Percentiles rank a stretch among this genome's conserved stretches.
phyloP scores from a whole-genome alignment of 192 early-diverging fungal species.

The Phycomyces nitens region DNA sequence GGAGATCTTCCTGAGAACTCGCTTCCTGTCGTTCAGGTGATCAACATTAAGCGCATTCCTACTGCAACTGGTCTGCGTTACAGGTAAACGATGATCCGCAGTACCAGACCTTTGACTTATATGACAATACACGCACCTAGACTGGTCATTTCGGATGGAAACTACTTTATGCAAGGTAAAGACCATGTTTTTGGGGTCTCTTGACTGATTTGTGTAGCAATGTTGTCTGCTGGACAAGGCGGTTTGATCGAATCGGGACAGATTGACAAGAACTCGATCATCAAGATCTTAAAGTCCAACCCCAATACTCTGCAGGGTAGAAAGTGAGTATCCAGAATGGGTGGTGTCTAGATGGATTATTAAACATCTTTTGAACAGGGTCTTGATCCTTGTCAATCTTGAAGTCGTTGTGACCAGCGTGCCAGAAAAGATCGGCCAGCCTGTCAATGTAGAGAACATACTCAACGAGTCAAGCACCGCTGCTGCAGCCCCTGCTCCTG shows the following conservation, averaged over 20 bases:
- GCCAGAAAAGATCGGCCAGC: constrained; percentile 9
- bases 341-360: not conserved
- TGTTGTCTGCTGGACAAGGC: constrained; percentile 58
- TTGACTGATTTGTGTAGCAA: constrained; percentile 37
- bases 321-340: constrained; percentile 34
- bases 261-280: constrained; percentile 50
- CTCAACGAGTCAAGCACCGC: not conserved
- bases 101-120: no score
- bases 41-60: constrained; percentile 39
- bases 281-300: constrained; percentile 45
- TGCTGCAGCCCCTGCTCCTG: not conserved
- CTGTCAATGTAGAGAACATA: not conserved
- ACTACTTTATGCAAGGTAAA: constrained; percentile 61
- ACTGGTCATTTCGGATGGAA: constrained; percentile 64
- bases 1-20: no score
- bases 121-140: constrained; percentile 21
- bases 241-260: constrained; percentile 36
- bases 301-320: constrained; percentile 49
- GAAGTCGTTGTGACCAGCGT: constrained; percentile 39
- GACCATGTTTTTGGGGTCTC: not conserved
- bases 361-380: constrained; percentile 6
- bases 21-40: constrained; percentile 38
- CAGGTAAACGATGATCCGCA: constrained; percentile 28
- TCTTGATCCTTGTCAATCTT: constrained; percentile 42
- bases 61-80: constrained; percentile 23